Percentiles rank a stretch among this genome's conserved stretches.
Evolutionary conservation across 2,329 filamentous ascomycete species (phyloP).

Genomic region (Xenoacremonium recifei): DNA sequence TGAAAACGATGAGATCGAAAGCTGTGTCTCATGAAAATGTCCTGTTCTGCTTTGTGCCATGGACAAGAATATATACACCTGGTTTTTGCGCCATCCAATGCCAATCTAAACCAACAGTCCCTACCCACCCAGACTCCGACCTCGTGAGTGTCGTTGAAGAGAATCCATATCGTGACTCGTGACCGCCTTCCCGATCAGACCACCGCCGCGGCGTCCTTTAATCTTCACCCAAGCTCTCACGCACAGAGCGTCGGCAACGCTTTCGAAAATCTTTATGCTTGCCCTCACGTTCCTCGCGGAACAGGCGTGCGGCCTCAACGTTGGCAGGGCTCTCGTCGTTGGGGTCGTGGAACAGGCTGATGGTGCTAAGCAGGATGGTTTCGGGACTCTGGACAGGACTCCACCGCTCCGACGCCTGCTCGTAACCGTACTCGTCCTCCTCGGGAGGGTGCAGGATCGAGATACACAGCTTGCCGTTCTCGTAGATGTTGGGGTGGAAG

Average conservation of each 20-base stretch:
- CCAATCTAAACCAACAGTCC: no score
- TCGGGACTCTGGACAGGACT: conserved; percentile 92
- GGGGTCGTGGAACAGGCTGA: conserved; percentile 86
- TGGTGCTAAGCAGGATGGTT: conserved; percentile 88
- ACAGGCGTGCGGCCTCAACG: conserved; percentile 84
- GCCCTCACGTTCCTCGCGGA: conserved; percentile 72
- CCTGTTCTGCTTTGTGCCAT: no score
- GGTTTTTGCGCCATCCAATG: no score
- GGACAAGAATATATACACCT: no score
- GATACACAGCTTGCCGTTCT: conserved; percentile 86
- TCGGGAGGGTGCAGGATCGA: conserved; percentile 94
- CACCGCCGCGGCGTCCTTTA: conserved; percentile 32
- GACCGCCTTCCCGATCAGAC: not conserved
- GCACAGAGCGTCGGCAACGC: conserved; percentile 73
- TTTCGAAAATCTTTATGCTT: conserved; percentile 71
- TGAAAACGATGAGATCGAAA: no score
- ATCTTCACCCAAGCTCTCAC: conserved; percentile 78
- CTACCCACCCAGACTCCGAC: no score
- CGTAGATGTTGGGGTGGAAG: conserved; percentile 95
- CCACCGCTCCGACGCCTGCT: conserved; percentile 88
- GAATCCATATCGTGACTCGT: no score
- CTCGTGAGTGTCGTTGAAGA: no score
- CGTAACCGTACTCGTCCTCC: conserved; percentile 93
- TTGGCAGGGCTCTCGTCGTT: conserved; percentile 97
- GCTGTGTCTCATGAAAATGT: no score